Conservation (phyloP, 345 rosid species). For the Raphanus raphanistrum region DNA sequence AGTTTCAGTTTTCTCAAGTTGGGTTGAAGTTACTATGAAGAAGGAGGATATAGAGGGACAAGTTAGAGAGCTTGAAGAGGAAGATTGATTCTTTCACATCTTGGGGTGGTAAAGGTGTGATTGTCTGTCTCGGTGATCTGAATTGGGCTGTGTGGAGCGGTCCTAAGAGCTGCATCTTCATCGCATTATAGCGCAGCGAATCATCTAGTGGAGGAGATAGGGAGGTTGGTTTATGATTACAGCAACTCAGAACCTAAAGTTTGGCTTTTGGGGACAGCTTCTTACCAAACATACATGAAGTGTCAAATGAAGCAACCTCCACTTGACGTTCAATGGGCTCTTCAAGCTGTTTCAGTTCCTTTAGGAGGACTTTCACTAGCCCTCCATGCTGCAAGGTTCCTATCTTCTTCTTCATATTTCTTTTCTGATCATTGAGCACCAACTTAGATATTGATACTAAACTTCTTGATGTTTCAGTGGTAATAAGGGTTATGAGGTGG, state of each 20-base stretch:
- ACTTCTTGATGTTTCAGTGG: conserved; percentile 13
- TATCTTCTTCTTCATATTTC: background rate
- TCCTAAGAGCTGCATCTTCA: background rate
- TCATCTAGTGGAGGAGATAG: conserved; percentile 69
- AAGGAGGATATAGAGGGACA: conserved; percentile 61
- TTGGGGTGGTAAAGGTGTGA: conserved; percentile 55
- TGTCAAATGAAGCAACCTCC: conserved; percentile 84
- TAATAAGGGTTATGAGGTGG: conserved; percentile 33
- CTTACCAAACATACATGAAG: conserved; percentile 72
- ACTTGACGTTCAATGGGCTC: conserved; percentile 76
- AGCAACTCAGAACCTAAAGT: conserved; percentile 45
- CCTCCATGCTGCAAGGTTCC: conserved; percentile 70
- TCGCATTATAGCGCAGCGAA: conserved; percentile 51
- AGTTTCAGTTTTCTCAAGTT: conserved; percentile 66
- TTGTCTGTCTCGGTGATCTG: conserved; percentile 77
- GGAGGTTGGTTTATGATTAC: conserved; percentile 49
- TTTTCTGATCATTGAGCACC: background rate
- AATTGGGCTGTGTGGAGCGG: conserved; percentile 58
- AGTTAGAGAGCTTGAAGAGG: conserved; percentile 57
- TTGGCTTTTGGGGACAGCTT: conserved; percentile 76
- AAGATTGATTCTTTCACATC: conserved; percentile 53
- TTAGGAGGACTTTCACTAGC: conserved; percentile 77
- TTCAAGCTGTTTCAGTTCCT: conserved; percentile 86
- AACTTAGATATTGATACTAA: background rate
- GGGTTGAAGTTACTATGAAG: conserved; percentile 66